Conservation (phyloP, 768 basidiomycete species). For the Dendrothele bispora region DNA sequence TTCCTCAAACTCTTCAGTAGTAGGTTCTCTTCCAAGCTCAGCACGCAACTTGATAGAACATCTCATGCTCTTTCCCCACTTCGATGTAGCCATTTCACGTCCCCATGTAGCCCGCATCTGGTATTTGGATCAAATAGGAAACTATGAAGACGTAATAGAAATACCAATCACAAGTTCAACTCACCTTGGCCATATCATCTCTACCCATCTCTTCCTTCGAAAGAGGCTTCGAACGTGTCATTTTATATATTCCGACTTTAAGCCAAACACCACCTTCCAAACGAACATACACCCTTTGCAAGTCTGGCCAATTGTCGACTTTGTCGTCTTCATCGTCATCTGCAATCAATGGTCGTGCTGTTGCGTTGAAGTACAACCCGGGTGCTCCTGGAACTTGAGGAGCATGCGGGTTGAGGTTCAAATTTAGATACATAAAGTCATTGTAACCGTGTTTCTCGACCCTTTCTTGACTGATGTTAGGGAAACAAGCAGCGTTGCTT, state of each 20-base stretch:
- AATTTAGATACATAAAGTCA: conserved; percentile 1
- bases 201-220: neutral
- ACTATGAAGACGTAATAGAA: too few species aligned
- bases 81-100: too few species aligned
- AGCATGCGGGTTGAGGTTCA: neutral
- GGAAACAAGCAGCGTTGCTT: neutral
- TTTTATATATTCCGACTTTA: neutral
- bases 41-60: too few species aligned
- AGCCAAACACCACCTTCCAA: neutral
- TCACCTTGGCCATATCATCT: neutral
- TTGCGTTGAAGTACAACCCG: neutral
- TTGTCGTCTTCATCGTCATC: too few species aligned
- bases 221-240: neutral
- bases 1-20: neutral
- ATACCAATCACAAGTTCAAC: too few species aligned
- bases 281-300: neutral
- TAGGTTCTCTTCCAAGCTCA: neutral
- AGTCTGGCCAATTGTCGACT: neutral
- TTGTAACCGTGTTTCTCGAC: conserved; percentile 1
- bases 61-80: too few species aligned
- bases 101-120: too few species aligned
- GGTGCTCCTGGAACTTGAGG: neutral
- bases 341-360: neutral
- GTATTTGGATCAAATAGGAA: too few species aligned
- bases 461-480: neutral